A percentile compares a stretch with the other conserved stretches of the same genome.
phyloP scores from a whole-genome alignment of 495 filamentous ascomycete species.

The Penicillium malachiteum region DNA sequence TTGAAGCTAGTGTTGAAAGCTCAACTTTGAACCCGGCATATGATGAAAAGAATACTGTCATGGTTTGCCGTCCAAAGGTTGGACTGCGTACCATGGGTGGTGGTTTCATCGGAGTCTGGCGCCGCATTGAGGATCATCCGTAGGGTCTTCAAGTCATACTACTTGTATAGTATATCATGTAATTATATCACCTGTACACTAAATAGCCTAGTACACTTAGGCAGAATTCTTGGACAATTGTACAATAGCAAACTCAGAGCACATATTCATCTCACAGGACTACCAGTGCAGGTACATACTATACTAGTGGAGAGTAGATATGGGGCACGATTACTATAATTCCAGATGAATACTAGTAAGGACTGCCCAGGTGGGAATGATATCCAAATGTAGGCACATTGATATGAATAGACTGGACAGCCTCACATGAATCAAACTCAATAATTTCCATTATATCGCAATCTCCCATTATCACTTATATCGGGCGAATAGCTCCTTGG shows the following conservation, averaged over 20 bases:
- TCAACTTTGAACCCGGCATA: slow-evolving; percentile 6
- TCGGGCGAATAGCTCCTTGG: not conserved
- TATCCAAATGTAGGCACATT: no score
- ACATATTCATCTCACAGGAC: not conserved
- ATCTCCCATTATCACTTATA: no score
- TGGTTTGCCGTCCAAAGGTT: slow-evolving; percentile 70
- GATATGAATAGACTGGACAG: not conserved
- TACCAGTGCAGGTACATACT: no score
- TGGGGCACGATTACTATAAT: no score
- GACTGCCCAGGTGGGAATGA: no score
- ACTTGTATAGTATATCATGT: not conserved
- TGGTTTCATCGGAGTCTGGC: slow-evolving; percentile 71
- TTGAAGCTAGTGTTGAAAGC: not conserved
- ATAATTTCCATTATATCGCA: no score
- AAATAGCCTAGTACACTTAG: not conserved
- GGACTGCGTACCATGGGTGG: slow-evolving; percentile 62
- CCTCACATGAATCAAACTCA: no score
- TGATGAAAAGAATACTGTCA: slow-evolving; percentile 39
- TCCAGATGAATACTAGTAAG: no score
- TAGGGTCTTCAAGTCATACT: not conserved
- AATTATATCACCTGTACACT: slow-evolving; percentile 2
- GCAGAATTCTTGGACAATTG: not conserved
- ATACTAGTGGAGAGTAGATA: no score
- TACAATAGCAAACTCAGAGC: not conserved
- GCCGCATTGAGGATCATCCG: slow-evolving; percentile 42